A percentile compares a stretch with the other conserved stretches of the same genome.
Conservation (phyloP, 305 asterid species). For the Fraxinus latifolia region DNA sequence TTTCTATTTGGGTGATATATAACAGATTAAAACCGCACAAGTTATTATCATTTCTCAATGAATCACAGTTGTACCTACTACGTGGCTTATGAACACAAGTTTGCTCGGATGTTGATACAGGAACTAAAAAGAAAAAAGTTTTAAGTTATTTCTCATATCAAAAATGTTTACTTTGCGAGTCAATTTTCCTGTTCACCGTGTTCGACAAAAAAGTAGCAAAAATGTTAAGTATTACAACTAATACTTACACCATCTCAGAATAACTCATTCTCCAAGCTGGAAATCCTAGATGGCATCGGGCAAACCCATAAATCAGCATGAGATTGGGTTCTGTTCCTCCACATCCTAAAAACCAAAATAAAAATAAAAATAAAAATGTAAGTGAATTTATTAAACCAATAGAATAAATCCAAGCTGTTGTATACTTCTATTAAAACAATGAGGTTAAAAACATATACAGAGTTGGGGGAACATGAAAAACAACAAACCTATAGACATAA, state of each 20-base stretch:
- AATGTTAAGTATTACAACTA: not conserved
- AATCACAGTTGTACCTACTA: not conserved
- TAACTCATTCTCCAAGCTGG: conserved; percentile 96
- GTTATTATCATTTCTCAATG: not conserved
- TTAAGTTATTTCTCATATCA: not conserved
- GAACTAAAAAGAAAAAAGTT: not conserved
- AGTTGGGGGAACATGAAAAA: conserved; percentile 15
- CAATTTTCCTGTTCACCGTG: not conserved
- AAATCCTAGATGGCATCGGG: conserved; percentile 90
- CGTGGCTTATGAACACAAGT: not conserved
- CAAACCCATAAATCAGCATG: conserved; percentile 79
- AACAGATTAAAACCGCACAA: not conserved
- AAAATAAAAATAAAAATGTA: not conserved
- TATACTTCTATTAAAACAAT: not conserved
- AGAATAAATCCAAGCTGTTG: not conserved
- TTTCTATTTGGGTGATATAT: not conserved
- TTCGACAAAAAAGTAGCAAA: not conserved
- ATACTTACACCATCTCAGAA: conserved; percentile 90
- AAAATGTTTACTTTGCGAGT: not conserved
- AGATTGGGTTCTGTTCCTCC: conserved; percentile 71
- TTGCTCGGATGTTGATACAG: conserved; percentile 7
- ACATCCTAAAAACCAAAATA: conserved; percentile 46
- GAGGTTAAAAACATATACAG: not conserved
- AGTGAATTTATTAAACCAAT: not conserved
- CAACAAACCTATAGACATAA: conserved; percentile 60